These are phyloP conservation scores for Hortaea sp. DNA, from an alignment of 2,329 filamentous ascomycete genomes.

Conservation along the genomic window DNA sequence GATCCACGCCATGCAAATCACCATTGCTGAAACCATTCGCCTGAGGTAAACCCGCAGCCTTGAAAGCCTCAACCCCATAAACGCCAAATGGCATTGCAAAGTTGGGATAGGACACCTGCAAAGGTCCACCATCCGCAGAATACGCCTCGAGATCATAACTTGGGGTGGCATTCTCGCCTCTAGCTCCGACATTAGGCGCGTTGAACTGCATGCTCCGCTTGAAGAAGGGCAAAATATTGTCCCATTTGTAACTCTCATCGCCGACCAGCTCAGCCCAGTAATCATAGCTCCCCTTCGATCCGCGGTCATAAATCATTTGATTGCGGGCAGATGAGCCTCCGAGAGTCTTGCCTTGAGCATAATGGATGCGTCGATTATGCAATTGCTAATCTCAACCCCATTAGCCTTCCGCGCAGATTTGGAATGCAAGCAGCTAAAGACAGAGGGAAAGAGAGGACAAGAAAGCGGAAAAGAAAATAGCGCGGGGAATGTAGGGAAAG, in stretches of 20 bases:
- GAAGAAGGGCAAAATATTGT: slow-evolving; percentile 19
- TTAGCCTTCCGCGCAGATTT: no score
- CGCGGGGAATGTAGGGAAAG: no score
- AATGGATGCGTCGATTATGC: slow-evolving; percentile 7
- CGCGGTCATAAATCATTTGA: slow-evolving; percentile 15
- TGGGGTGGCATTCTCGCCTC: slow-evolving; percentile 5
- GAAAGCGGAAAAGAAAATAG: no score
- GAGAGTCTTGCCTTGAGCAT: slow-evolving; percentile 15
- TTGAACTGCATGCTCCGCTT: slow-evolving; percentile 15
- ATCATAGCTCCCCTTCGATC: slow-evolving; percentile 20
- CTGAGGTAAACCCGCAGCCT: background rate
- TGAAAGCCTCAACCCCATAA: background rate
- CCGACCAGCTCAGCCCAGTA: slow-evolving; percentile 11
- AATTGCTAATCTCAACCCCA: slow-evolving; percentile 6
- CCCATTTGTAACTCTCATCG: slow-evolving; percentile 16
- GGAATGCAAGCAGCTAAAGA: no score
- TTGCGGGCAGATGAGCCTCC: slow-evolving; percentile 18
- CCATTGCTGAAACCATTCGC: slow-evolving; percentile 13
- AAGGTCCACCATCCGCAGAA: slow-evolving; percentile 15
- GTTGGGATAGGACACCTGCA: slow-evolving; percentile 25
- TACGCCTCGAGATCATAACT: slow-evolving; percentile 9
- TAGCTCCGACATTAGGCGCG: slow-evolving; percentile 5
- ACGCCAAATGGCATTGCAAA: slow-evolving; percentile 15
- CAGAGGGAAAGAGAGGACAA: no score
- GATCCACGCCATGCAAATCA: background rate